These are phyloP conservation scores for Phytophthora uliginosa DNA, from an alignment of 352 stramenopile species.

Conservation along the genomic window DNA sequence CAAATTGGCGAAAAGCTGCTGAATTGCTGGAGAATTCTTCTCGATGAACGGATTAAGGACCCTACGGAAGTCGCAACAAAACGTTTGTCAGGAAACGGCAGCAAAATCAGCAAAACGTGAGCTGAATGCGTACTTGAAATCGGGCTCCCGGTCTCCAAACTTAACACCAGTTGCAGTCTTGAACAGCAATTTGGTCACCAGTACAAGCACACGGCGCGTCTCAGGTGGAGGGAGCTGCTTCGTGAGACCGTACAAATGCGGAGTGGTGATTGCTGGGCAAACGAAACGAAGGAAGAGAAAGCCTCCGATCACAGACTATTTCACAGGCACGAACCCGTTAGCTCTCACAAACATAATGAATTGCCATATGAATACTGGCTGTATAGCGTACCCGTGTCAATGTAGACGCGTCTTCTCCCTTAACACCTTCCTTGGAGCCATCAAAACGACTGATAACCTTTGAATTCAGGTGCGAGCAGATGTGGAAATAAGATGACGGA, in stretches of 20 bases:
- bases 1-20: slow-evolving; percentile 82
- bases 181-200: slow-evolving; percentile 91
- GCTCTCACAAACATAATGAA: not conserved
- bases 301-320: slow-evolving; percentile 85
- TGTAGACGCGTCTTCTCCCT: slow-evolving; percentile 64
- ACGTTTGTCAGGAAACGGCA: slow-evolving; percentile 3
- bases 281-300: slow-evolving; percentile 93
- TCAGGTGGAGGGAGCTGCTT: slow-evolving; percentile 76
- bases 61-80: slow-evolving; percentile 37
- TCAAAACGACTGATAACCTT: slow-evolving; percentile 82
- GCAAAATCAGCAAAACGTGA: not conserved
- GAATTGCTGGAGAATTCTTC: slow-evolving; percentile 79
- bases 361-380: too few relatives aligned
- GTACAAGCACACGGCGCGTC: slow-evolving; percentile 85
- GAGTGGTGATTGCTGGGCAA: slow-evolving; percentile 89
- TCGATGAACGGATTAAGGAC: slow-evolving; percentile 92
- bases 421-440: slow-evolving; percentile 61
- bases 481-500: slow-evolving; percentile 79
- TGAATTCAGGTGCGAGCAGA: slow-evolving; percentile 79
- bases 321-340: slow-evolving; percentile 6
- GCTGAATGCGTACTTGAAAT: slow-evolving; percentile 67
- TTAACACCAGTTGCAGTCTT: slow-evolving; percentile 90
- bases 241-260: slow-evolving; percentile 84
- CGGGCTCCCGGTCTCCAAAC: slow-evolving; percentile 86
- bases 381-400: slow-evolving; percentile 57